A percentile compares a stretch with the other conserved stretches of the same genome.
These are phyloP conservation scores for Trifolium repens DNA, from an alignment of 306 rosid genomes.

Conservation along the genomic window DNA sequence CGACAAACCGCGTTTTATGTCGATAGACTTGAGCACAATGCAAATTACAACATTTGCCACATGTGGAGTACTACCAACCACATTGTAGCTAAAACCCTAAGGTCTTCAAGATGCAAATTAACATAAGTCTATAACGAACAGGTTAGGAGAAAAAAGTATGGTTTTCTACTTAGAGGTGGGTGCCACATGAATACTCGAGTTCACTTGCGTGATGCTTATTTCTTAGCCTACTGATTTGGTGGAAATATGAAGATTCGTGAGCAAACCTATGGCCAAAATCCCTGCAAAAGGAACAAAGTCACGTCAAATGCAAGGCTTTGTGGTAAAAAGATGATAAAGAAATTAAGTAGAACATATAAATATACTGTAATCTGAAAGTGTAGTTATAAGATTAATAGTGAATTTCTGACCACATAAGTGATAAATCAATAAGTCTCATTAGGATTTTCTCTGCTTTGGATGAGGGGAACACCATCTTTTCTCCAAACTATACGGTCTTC, in stretches of 20 bases:
- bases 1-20: not conserved
- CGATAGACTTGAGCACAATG: not conserved
- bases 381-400: not conserved
- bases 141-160: not conserved
- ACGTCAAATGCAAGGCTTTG: conserved; percentile 14
- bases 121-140: not conserved
- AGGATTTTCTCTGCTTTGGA: conserved; percentile 77
- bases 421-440: conserved; percentile 47
- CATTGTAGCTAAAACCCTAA: not conserved
- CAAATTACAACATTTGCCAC: conserved; percentile 10
- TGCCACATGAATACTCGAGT: not conserved
- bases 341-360: conserved; percentile 9
- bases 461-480: conserved; percentile 89
- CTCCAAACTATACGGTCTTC: conserved; percentile 87
- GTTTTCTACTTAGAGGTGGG: not conserved
- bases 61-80: not conserved
- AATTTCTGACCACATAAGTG: conserved; percentile 27
- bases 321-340: conserved; percentile 17
- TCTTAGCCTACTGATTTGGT: conserved; percentile 7
- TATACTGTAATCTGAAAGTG: conserved; percentile 19
- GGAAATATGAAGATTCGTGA: not conserved
- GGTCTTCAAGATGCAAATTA: conserved; percentile 7
- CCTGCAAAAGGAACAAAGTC: conserved; percentile 31
- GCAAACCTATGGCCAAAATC: conserved; percentile 16
- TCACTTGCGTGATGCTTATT: not conserved